phyloP scores from a whole-genome alignment of 345 rosid genomes.

The Bruguiera gymnorhiza region DNA sequence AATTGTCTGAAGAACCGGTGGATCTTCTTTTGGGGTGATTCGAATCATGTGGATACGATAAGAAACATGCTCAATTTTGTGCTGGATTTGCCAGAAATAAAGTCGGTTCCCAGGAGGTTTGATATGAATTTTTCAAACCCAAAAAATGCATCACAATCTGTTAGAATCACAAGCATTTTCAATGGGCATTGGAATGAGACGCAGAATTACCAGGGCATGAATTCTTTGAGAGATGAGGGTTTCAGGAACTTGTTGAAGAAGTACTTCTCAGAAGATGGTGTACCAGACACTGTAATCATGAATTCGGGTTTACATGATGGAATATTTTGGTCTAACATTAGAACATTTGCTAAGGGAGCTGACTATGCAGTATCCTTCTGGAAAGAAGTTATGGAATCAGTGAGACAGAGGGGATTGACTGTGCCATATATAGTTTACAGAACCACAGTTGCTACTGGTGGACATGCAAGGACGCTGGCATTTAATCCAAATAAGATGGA shows the following conservation, averaged over 20 bases:
- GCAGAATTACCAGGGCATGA: slow-evolving; percentile 74
- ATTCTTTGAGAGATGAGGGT: slow-evolving; percentile 61
- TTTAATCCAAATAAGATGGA: slow-evolving; percentile 95
- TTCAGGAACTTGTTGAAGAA: slow-evolving; percentile 62
- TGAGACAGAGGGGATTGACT: slow-evolving; percentile 53
- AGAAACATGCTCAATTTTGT: slow-evolving; percentile 81
- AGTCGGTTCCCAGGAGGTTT: slow-evolving; percentile 75
- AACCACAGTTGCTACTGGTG: slow-evolving; percentile 80
- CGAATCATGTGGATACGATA: slow-evolving; percentile 88
- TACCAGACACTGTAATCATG: slow-evolving; percentile 74
- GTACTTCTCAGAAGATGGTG: slow-evolving; percentile 62
- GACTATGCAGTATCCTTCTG: slow-evolving; percentile 68
- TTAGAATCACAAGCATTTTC: slow-evolving; percentile 89
- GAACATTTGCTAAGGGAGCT: slow-evolving; percentile 57
- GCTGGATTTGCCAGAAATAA: slow-evolving; percentile 58
- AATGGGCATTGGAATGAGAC: slow-evolving; percentile 93
- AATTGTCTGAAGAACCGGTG: slow-evolving; percentile 67
- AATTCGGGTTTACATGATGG: slow-evolving; percentile 96
- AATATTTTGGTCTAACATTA: slow-evolving; percentile 50
- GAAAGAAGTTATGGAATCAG: slow-evolving; percentile 59
- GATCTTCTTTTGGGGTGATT: slow-evolving; percentile 99
- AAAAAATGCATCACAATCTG: slow-evolving; percentile 51
- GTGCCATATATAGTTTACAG: slow-evolving; percentile 65
- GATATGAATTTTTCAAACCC: slow-evolving; percentile 77
- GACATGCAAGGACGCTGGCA: slow-evolving; percentile 64